Evolutionary conservation across 1,284 basidiomycete genomes (phyloP).

Genomic region (Abortiporus biennis): DNA sequence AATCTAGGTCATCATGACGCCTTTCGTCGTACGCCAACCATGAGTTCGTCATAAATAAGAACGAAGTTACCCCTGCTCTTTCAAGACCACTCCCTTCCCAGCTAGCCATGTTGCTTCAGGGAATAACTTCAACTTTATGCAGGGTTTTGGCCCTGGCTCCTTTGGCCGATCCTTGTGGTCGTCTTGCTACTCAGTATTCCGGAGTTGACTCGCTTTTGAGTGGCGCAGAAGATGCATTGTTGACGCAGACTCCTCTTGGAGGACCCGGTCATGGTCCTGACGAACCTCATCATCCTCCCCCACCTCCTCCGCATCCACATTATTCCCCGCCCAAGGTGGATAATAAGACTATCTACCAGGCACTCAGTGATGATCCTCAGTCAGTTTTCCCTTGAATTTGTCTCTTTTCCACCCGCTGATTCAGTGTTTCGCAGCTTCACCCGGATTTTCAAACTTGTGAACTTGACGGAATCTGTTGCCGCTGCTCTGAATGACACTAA

Average conservation of each 20-base stretch:
- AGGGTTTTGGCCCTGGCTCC: too few relatives aligned
- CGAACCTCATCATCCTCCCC: constrained; percentile 9
- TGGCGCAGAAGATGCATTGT: too few relatives aligned
- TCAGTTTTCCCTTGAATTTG: constrained; percentile 12
- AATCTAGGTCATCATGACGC: too few relatives aligned
- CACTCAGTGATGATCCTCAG: constrained; percentile 31
- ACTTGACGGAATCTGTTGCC: constrained; percentile 4
- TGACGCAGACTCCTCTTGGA: constrained; percentile 7
- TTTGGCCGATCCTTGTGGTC: too few relatives aligned
- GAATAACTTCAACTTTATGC: too few relatives aligned
- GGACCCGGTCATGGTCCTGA: constrained; percentile 5
- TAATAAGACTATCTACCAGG: constrained; percentile 36
- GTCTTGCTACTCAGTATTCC: too few relatives aligned
- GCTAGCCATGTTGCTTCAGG: too few relatives aligned
- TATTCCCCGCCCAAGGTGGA: constrained; percentile 9
- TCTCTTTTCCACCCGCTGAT: not conserved
- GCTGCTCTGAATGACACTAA: constrained; percentile 4
- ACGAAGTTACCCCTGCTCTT: too few relatives aligned
- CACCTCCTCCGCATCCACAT: constrained; percentile 9
- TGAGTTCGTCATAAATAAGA: too few relatives aligned
- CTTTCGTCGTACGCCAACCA: too few relatives aligned
- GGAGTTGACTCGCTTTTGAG: too few relatives aligned
- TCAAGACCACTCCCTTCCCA: too few relatives aligned
- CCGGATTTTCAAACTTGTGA: constrained; percentile 7
- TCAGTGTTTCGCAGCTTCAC: not conserved